Percentiles rank a stretch among this genome's conserved stretches.
Conservation (phyloP, 2,329 filamentous ascomycete genomes). For the Apiospora hydei region DNA sequence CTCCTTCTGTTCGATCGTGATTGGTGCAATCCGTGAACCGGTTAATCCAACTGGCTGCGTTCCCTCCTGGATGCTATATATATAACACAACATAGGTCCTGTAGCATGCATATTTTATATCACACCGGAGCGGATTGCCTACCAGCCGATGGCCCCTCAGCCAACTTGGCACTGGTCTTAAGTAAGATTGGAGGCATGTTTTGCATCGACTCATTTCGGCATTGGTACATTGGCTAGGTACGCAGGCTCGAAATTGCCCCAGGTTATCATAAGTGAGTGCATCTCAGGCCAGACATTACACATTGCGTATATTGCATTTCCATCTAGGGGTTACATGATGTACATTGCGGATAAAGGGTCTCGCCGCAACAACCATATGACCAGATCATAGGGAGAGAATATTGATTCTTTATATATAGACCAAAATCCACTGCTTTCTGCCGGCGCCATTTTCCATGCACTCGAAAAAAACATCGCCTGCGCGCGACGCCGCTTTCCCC, state of each 20-base stretch:
- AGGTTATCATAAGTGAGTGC: not conserved
- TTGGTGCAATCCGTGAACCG: not conserved
- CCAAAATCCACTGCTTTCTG: not conserved
- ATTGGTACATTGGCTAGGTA: not conserved
- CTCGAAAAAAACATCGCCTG: not conserved
- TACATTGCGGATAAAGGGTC: not conserved
- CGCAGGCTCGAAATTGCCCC: not conserved
- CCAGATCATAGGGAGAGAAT: not conserved
- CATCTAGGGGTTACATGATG: not conserved
- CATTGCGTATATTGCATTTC: not conserved
- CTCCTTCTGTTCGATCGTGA: not conserved
- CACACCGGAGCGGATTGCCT: not conserved
- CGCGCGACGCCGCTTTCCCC: not conserved
- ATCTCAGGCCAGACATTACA: not conserved
- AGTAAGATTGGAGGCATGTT: not conserved
- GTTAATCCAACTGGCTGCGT: not conserved
- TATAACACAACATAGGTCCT: not conserved
- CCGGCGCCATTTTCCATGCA: not conserved
- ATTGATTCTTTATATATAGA: conserved; percentile 7
- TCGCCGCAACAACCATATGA: not conserved
- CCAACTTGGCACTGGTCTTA: not conserved
- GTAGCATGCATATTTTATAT: not conserved
- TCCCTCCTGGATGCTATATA: not conserved
- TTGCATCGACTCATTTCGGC: not conserved
- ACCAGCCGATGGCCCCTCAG: not conserved